These are phyloP conservation scores for Trypanosoma theileri DNA, from an alignment of 208 protist species.

Conservation along the genomic window DNA sequence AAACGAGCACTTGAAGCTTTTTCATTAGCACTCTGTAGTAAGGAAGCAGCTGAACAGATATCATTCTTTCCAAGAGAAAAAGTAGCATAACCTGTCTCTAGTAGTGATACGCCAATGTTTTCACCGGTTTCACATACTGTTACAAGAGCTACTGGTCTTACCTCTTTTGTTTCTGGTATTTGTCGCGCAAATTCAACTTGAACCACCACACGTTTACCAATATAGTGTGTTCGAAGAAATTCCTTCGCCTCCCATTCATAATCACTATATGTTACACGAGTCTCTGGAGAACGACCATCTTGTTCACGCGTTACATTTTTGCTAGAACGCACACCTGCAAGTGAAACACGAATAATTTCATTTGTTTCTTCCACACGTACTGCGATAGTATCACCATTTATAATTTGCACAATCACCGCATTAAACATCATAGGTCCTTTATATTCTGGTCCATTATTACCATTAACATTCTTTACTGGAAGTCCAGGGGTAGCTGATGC, in stretches of 20 bases:
- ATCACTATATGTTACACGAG: conserved; percentile 82
- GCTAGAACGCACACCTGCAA: conserved; percentile 78
- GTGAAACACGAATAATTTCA: conserved; percentile 60
- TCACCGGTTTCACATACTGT: conserved; percentile 51
- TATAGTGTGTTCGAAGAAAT: conserved; percentile 76
- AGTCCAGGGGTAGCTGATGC: conserved; percentile 34
- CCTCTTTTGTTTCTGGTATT: conserved; percentile 82
- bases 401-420: conserved; percentile 73
- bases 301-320: conserved; percentile 83
- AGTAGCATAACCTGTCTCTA: conserved; percentile 77
- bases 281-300: conserved; percentile 76
- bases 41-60: conserved; percentile 52
- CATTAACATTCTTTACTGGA: conserved; percentile 48
- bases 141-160: conserved; percentile 68
- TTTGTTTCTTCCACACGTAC: conserved; percentile 57
- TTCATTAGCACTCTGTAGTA: conserved; percentile 67
- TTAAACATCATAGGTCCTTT: conserved; percentile 61
- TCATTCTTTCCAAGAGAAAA: conserved; percentile 84
- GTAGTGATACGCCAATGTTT: conserved; percentile 72
- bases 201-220: conserved; percentile 76
- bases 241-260: conserved; percentile 89
- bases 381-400: conserved; percentile 81
- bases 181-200: conserved; percentile 78
- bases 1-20: conserved; percentile 40
- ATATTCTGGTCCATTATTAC: conserved; percentile 48